Percentiles rank a stretch among this genome's conserved stretches.
These are phyloP conservation scores for Ophiocordyceps unilateralis DNA, from an alignment of 2,329 filamentous ascomycete species.

Conservation along the genomic window DNA sequence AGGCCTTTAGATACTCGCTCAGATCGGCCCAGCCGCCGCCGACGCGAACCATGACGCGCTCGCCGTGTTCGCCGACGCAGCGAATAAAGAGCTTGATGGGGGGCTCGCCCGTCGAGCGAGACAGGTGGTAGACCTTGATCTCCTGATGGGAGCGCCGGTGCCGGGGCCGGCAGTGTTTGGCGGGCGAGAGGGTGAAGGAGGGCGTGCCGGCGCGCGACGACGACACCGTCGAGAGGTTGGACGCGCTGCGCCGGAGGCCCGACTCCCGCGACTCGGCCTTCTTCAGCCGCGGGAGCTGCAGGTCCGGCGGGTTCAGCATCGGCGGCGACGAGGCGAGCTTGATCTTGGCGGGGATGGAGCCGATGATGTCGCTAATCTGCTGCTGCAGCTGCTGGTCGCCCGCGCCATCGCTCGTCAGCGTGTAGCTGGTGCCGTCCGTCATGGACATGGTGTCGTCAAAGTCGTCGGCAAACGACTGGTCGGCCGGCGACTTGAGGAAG, in stretches of 20 bases:
- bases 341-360: constrained; percentile 64
- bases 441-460: constrained; percentile 23
- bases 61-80: constrained; percentile 73
- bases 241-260: constrained; percentile 26
- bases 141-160: constrained; percentile 43
- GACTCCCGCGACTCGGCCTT: constrained; percentile 3
- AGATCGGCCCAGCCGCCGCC: constrained; percentile 97
- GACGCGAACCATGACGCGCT: constrained; percentile 94
- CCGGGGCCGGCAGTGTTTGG: constrained; percentile 30
- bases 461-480: constrained; percentile 28
- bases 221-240: constrained; percentile 29
- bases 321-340: constrained; percentile 45
- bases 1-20: constrained; percentile 86
- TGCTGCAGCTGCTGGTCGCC: constrained; percentile 56
- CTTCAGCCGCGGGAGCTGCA: constrained; percentile 30
- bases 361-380: constrained; percentile 65
- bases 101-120: constrained; percentile 63
- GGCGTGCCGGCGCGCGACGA: constrained; percentile 44
- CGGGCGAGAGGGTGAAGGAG: constrained; percentile 53
- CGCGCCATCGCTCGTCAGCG: constrained; percentile 14
- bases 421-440: constrained; percentile 2
- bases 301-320: constrained; percentile 41
- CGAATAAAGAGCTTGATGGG: constrained; percentile 93
- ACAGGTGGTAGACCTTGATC: constrained; percentile 84
- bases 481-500: constrained; percentile 21